A percentile compares a stretch with the other conserved stretches of the same genome.
phyloP scores from a whole-genome alignment of 2,329 filamentous ascomycete genomes.

The Immersiporthe knoxdaviesiana region DNA sequence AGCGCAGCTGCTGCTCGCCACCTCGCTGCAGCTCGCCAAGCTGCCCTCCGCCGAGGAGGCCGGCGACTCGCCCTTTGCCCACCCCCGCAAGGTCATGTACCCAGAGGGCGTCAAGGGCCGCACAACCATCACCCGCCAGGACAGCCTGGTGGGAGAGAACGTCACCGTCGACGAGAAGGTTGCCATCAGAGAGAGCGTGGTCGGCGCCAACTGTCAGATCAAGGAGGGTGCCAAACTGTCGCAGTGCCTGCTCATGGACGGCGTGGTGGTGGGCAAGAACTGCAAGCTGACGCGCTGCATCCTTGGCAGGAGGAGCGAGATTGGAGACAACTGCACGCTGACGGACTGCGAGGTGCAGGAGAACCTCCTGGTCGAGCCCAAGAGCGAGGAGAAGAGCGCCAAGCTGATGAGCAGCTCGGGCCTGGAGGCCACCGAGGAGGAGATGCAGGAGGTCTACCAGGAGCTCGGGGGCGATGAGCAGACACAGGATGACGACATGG shows the following conservation, averaged over 20 bases:
- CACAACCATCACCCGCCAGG: constrained; percentile 79
- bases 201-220: constrained; percentile 87
- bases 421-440: constrained; percentile 65
- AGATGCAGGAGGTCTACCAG: constrained; percentile 58
- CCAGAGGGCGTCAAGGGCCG: constrained; percentile 79
- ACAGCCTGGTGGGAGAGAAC: constrained; percentile 85
- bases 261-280: constrained; percentile 80
- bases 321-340: constrained; percentile 81
- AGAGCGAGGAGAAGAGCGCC: constrained; percentile 67
- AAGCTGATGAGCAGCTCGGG: constrained; percentile 71
- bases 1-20: constrained; percentile 75
- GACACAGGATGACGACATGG: constrained; percentile 15
- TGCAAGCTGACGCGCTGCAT: constrained; percentile 88
- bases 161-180: constrained; percentile 86
- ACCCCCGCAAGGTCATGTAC: constrained; percentile 78
- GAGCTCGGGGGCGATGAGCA: constrained; percentile 33
- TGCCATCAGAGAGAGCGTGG: constrained; percentile 89
- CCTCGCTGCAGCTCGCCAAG: constrained; percentile 86
- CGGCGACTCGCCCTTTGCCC: constrained; percentile 73
- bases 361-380: constrained; percentile 82
- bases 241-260: constrained; percentile 93
- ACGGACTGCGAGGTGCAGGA: constrained; percentile 93
- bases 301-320: constrained; percentile 75
- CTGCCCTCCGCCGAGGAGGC: constrained; percentile 71
- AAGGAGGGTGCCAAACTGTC: constrained; percentile 81